Percentiles rank a stretch among this genome's conserved stretches.
phyloP scores from a whole-genome alignment of 257 asterid species.

The Nyctanthes arbortristis region DNA sequence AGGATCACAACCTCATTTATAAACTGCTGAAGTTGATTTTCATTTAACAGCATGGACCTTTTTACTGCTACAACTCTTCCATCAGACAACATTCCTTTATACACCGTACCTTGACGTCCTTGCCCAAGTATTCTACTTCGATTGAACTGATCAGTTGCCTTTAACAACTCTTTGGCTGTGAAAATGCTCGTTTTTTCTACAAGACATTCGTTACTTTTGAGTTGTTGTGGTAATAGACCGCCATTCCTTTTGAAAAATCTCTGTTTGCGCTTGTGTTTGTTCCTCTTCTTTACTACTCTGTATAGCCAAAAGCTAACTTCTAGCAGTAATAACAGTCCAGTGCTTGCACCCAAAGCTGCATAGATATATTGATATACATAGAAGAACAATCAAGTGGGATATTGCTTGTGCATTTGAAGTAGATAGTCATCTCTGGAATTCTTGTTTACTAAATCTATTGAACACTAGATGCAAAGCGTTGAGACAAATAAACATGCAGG shows the following conservation, averaged over 20 bases:
- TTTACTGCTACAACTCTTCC: conserved; percentile 40
- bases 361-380: background rate
- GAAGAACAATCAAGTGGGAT: background rate
- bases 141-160: too few species aligned
- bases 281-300: conserved; percentile 28
- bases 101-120: conserved; percentile 45
- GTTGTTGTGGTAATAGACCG: conserved; percentile 30
- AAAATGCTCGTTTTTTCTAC: conserved; percentile 28
- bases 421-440: background rate
- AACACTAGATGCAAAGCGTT: background rate
- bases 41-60: conserved; percentile 22
- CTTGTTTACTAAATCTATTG: too few species aligned
- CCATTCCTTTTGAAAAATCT: too few species aligned
- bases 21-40: conserved; percentile 27
- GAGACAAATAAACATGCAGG: background rate
- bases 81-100: conserved; percentile 43
- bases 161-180: too few species aligned
- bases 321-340: conserved; percentile 17
- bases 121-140: conserved; percentile 34
- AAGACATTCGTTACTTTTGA: background rate
- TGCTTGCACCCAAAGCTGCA: conserved; percentile 30
- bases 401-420: background rate
- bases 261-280: too few species aligned
- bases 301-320: conserved; percentile 18
- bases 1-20: conserved; percentile 37